Base-by-base conservation (phyloP, 768 basidiomycete species). In the Mycena epipterygia region DNA sequence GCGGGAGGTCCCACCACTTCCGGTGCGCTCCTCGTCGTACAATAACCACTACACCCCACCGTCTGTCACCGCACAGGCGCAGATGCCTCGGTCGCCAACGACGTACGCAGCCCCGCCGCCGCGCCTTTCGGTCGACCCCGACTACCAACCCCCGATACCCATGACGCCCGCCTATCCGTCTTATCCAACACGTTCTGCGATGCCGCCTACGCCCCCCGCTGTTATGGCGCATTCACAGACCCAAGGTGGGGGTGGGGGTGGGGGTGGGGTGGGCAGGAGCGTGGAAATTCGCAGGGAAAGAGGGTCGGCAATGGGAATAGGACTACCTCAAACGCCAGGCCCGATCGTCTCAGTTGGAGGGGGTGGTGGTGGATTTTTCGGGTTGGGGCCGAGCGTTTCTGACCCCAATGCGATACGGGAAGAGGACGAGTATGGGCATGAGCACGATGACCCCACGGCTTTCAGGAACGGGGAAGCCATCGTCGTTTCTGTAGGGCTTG, bases 91-190 rank as follows among this genome's bases (percentile, higher is more conserved):
- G 13, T 86, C 88, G 12, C 87, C 88, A 0, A 90, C 89, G 48
- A 90, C 89, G 5, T 90, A 89, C 72, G 83, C 82, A 55, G 81
- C 87, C 1, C 86, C 87, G 1, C 86, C 87, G 1, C 86, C 83
- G 5, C 82, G 82, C 12, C 83, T 80, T 16, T 29, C 64, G 46
- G 55, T 67, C 21, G 62, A 35, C 53, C 72, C 52, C 39, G 66
- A 65, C 68, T 63, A 55, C 71, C 51, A 58, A 73, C 12, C 76
- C 75, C 66, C 64, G 71, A 74, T 62, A 1, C 89, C 92, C 0
- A 84, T 85, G 49, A 94, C 91, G 5, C 93, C 93, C 1, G 90
- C 93, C 4, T 93, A 93, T 74, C 93, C 93, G 17, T 86, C 91
- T 2, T 95, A 89, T 76, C 86, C 91, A 0, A 79, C 84, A 35